phyloP scores from a whole-genome alignment of 257 asterid species.

The Thymus mandschuricus region DNA sequence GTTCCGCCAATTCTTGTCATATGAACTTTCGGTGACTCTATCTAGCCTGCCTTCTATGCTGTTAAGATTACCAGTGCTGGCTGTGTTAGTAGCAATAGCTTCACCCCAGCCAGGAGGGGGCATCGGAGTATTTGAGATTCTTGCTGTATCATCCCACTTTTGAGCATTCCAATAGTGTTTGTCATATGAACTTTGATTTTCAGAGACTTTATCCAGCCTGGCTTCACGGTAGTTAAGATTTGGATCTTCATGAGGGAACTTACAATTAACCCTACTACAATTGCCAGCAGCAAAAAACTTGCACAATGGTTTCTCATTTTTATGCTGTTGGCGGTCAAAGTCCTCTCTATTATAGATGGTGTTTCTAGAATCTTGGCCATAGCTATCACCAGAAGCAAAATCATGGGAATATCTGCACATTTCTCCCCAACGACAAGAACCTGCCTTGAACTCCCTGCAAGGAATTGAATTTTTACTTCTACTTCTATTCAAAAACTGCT shows the following conservation, averaged over 20 bases:
- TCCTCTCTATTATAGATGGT: constrained; percentile 45
- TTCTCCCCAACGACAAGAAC: constrained; percentile 71
- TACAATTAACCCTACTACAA: constrained; percentile 62
- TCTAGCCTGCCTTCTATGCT: constrained; percentile 41
- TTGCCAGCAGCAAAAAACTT: constrained; percentile 74
- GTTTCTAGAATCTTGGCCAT: constrained; percentile 45
- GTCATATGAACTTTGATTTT: constrained; percentile 38
- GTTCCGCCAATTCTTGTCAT: constrained; percentile 42
- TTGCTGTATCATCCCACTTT: constrained; percentile 47
- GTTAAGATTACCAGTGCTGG: constrained; percentile 29
- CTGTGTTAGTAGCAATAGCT: constrained; percentile 27
- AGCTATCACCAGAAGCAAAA: constrained; percentile 45
- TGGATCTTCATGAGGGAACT: constrained; percentile 66
- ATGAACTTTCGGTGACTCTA: constrained; percentile 45
- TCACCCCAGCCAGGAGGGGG: constrained; percentile 50
- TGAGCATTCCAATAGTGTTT: constrained; percentile 47
- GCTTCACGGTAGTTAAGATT: constrained; percentile 38
- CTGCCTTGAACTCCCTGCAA: constrained; percentile 63
- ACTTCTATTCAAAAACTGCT: constrained; percentile 34
- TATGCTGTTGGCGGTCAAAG: constrained; percentile 36
- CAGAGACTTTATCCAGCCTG: constrained; percentile 46
- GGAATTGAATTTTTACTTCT: constrained; percentile 48
- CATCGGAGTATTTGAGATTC: constrained; percentile 35
- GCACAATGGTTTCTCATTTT: constrained; percentile 54
- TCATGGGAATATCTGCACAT: constrained; percentile 71